Percentiles rank a stretch among this genome's conserved stretches.
Conservation (phyloP, 2,329 filamentous ascomycete genomes). For the Ascocoryne sarcoides region DNA sequence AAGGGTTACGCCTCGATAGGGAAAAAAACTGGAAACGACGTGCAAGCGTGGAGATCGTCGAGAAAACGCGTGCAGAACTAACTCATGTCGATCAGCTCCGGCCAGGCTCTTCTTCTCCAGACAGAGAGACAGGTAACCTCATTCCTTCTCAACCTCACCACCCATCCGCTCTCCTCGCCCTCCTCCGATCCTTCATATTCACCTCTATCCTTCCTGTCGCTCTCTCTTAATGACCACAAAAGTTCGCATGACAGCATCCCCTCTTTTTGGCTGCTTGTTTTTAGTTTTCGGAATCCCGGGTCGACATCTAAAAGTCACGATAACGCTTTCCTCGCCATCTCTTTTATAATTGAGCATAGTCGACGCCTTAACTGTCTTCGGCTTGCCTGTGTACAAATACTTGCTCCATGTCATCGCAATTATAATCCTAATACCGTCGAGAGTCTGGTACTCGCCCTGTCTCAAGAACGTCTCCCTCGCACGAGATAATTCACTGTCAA, state of each 20-base stretch:
- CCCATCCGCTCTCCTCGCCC: not conserved
- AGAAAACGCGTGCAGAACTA: too few species aligned
- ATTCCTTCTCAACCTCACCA: not conserved
- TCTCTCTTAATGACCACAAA: not conserved
- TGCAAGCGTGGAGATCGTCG: not conserved
- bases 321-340: not conserved
- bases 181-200: constrained; percentile 1
- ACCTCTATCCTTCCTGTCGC: constrained; percentile 6
- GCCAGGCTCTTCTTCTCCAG: not conserved
- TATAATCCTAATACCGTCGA: constrained; percentile 21
- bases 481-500: not conserved
- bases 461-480: constrained; percentile 7
- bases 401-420: constrained; percentile 11
- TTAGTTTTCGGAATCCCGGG: too few species aligned
- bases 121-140: too few species aligned
- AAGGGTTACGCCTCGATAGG: not conserved
- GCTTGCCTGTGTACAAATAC: constrained; percentile 15
- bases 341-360: constrained; percentile 16
- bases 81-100: too few species aligned
- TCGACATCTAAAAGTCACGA: not conserved
- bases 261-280: too few species aligned
- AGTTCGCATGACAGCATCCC: not conserved
- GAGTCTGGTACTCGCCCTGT: constrained; percentile 20
- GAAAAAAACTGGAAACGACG: not conserved
- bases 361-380: constrained; percentile 27